phyloP scores from a whole-genome alignment of 306 rosid species.

The Fragaria vesca region DNA sequence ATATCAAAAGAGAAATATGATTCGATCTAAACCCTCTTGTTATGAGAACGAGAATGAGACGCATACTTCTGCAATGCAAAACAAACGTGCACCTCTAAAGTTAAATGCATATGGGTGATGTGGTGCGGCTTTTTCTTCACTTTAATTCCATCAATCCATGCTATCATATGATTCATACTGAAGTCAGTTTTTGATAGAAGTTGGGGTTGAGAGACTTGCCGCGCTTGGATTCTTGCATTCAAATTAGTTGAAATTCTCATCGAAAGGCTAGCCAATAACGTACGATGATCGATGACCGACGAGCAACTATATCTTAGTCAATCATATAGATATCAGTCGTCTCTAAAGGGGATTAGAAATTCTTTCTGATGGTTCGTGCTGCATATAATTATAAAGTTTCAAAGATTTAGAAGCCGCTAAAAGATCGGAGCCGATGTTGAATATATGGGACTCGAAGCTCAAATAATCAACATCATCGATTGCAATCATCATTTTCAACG shows the following conservation, averaged over 20 bases:
- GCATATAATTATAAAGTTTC: background rate
- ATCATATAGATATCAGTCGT: background rate
- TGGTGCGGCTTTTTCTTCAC: background rate
- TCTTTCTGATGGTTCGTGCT: background rate
- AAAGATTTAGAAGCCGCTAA: background rate
- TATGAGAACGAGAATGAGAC: background rate
- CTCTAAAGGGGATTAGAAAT: background rate
- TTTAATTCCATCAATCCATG: background rate
- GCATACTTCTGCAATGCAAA: background rate
- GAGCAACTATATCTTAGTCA: background rate
- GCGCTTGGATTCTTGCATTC: background rate
- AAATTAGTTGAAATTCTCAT: background rate
- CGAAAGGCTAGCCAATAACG: background rate
- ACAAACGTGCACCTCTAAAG: background rate
- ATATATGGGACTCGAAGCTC: background rate
- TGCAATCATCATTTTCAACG: background rate
- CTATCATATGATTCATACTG: no score
- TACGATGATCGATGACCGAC: background rate
- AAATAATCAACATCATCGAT: conserved; percentile 7
- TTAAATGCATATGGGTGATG: background rate
- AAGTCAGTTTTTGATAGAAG: background rate
- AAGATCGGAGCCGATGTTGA: conserved; percentile 4
- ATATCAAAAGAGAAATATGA: no score
- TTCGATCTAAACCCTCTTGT: background rate
- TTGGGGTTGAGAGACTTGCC: background rate